These are phyloP conservation scores for Colletotrichum sp. DNA, from an alignment of 2,329 filamentous ascomycete species.

Conservation along the genomic window DNA sequence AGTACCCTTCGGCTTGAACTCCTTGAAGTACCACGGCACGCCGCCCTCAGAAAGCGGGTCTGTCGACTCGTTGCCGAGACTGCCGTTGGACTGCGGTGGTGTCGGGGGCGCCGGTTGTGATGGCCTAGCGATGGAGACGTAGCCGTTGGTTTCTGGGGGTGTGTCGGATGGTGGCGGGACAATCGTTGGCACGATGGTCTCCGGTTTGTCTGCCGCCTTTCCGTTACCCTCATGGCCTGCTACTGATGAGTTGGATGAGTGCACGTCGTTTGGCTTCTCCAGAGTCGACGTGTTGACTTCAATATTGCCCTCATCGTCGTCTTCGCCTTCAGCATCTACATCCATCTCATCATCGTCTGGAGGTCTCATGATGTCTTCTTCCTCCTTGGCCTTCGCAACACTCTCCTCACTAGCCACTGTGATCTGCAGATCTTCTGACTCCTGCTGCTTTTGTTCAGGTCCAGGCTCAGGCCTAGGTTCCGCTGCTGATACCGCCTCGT, in stretches of 20 bases:
- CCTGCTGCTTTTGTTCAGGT: constrained; percentile 29
- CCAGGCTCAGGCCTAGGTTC: constrained; percentile 25
- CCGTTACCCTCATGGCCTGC: constrained; percentile 30
- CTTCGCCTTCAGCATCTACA: constrained; percentile 41
- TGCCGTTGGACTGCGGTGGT: constrained; percentile 69
- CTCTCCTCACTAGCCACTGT: constrained; percentile 41
- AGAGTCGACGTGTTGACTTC: constrained; percentile 51
- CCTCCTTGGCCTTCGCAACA: constrained; percentile 22
- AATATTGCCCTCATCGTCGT: constrained; percentile 45
- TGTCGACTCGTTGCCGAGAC: constrained; percentile 47
- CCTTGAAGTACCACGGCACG: constrained; percentile 85
- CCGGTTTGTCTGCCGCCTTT: constrained; percentile 28
- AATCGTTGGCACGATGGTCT: constrained; percentile 30
- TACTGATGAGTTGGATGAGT: constrained; percentile 29
- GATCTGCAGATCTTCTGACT: constrained; percentile 36
- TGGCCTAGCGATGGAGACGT: constrained; percentile 36
- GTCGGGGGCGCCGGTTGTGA: constrained; percentile 61
- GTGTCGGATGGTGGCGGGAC: constrained; percentile 40
- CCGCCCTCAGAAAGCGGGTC: constrained; percentile 75
- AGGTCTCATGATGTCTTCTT: constrained; percentile 31
- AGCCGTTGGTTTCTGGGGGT: constrained; percentile 54
- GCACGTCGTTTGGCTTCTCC: constrained; percentile 27
- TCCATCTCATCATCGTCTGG: constrained; percentile 41
- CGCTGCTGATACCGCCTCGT: constrained; percentile 9
- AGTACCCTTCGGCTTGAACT: constrained; percentile 80